Percentiles rank a stretch among this genome's conserved stretches.
Evolutionary conservation across 306 rosid genomes (phyloP).

Genomic region (Phaseolus lunatus): DNA sequence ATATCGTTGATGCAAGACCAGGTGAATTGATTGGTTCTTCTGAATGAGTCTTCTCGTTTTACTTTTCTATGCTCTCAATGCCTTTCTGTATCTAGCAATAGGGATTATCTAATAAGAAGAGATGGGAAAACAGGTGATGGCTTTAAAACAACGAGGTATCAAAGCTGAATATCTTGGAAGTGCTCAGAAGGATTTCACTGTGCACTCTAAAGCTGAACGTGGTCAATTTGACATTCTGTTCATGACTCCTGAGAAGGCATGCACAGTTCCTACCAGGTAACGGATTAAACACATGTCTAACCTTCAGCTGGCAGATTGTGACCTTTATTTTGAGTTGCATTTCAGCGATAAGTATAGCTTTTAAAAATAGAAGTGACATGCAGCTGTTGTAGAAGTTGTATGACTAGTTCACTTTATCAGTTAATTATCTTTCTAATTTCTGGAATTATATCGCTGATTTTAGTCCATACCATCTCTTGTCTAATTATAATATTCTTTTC

Average conservation of each 20-base stretch:
- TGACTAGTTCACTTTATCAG: neutral
- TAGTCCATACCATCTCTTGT: conserved; percentile 2
- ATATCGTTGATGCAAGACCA: conserved; percentile 94
- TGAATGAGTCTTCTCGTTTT: neutral
- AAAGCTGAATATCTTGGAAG: conserved; percentile 89
- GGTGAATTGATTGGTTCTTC: conserved; percentile 48
- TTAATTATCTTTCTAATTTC: neutral
- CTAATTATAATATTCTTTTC: conserved; percentile 28
- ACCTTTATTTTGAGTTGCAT: conserved; percentile 37
- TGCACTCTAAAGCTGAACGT: conserved; percentile 76
- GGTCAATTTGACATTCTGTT: conserved; percentile 81
- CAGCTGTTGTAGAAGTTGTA: neutral
- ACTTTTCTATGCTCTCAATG: conserved; percentile 30
- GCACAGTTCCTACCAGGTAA: conserved; percentile 74
- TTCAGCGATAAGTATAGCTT: neutral
- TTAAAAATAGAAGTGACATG: neutral
- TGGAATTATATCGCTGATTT: conserved; percentile 1
- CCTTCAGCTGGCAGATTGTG: neutral
- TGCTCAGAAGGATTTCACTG: conserved; percentile 71
- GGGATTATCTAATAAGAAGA: conserved; percentile 34
- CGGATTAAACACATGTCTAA: conserved; percentile 16
- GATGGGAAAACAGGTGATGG: conserved; percentile 76
- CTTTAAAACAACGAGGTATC: conserved; percentile 84
- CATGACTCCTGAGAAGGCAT: conserved; percentile 97
- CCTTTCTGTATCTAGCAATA: neutral